Conservation (phyloP, 345 rosid species). For the Citrus hindsii region DNA sequence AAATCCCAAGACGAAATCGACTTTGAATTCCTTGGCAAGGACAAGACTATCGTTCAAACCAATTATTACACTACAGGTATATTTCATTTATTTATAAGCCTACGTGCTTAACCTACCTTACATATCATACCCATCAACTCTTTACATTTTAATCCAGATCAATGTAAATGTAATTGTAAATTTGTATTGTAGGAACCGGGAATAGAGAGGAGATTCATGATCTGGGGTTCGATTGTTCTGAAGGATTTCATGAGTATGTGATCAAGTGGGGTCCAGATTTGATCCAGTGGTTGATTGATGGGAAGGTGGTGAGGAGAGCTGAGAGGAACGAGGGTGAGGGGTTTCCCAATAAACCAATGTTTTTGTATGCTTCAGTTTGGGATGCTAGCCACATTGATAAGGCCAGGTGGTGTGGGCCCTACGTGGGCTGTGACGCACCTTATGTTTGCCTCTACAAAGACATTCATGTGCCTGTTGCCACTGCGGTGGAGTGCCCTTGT, state of each 20-base stretch:
- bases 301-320: constrained; percentile 44
- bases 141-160: no score
- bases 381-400: constrained; percentile 50
- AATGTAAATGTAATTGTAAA: neutral
- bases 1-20: constrained; percentile 67
- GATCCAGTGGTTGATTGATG: constrained; percentile 55
- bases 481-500: constrained; percentile 30
- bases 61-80: constrained; percentile 49
- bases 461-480: constrained; percentile 38
- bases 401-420: constrained; percentile 49
- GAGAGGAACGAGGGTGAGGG: constrained; percentile 42
- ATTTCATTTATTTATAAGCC: no score
- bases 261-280: constrained; percentile 48
- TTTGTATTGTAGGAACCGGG: constrained; percentile 36
- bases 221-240: constrained; percentile 49
- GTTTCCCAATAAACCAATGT: constrained; percentile 49
- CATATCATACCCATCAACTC: no score
- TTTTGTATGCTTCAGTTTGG: constrained; percentile 56
- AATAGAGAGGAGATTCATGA: constrained; percentile 48
- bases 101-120: no score
- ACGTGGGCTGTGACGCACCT: constrained; percentile 44
- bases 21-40: constrained; percentile 65
- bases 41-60: constrained; percentile 45
- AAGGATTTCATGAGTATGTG: constrained; percentile 51
- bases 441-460: constrained; percentile 52